Evolutionary conservation across 805 yeast species (phyloP), one percentile per base, ranked within the genome.

Genomic region (Nakazawaea molendinolei): DNA sequence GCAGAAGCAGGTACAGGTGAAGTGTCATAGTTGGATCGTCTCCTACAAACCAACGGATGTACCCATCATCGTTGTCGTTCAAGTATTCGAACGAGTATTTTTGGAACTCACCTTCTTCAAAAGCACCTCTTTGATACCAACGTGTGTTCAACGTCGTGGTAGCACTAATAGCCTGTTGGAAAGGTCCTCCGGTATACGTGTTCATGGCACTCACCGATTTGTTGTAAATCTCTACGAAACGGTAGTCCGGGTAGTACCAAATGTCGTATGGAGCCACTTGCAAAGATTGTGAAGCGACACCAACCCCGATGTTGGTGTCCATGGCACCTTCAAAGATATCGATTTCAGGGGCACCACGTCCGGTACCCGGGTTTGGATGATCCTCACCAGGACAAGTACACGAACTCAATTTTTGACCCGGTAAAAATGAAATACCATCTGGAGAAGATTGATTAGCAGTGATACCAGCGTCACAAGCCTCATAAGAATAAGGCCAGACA

Each of bases 201-300:
- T 64, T 65, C 66, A 69, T 63, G 10, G 61, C 42, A 2, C 74
- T 63, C 21, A 62, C 55, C 13, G 65, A 53, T 5, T 29, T 20
- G 45, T 70, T 65, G 44, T 67, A 50, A 26, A 70, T 48, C 28
- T 61, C 66, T 26, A 70, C 51, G 41, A 57, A 70, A 41, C 62
- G 60, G 45, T 67, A 66, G 46, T 70, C 74, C 3, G 76, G 73
- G 45, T 51, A 53, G 45, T 69, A 70, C 76, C 76, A 70, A 29
- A 69, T 60, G 48, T 70, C 75, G 49, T 56, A 58, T 0, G 76
- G 76, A 7, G 75, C 75, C 42, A 70, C 51, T 51, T 70, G 75
- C 41, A 64, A 55, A 0, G 76, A 67, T 44, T 69, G 76, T 1
- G 74, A 67, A 4, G 63, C 74, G 21, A 66, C 60, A 26, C 75